Evolutionary conservation across 1,139 yeast genomes (phyloP), one percentile per base, ranked within the genome.

Genomic region (Hansenula sp.): DNA sequence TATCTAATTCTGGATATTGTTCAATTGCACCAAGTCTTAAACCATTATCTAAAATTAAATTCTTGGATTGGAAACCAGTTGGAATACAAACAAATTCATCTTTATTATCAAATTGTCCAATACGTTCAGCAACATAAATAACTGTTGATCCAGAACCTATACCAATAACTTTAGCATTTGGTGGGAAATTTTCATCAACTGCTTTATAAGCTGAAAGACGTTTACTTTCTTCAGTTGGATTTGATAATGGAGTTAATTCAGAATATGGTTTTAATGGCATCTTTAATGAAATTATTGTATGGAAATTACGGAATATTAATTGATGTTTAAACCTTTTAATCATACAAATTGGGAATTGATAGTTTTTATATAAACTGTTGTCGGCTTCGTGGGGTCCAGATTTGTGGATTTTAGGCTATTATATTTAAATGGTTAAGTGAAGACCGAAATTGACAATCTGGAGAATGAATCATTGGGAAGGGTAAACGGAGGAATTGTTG

Each of bases 111-210:
- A 57, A 62, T 63, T 85, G 90, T 6, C 95, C 96, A 43, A 94
- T 75, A 57, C 97, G 74, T 62, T 94, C 97, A 19, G 96, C 98
- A 43, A 86, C 96, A 59, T 88, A 94, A 25, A 92, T 86, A 12
- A 94, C 98, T 1, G 99, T 94, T 17, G 95, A 83, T 1, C 99
- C 99, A 16, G 96, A 87, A 9, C 99, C 99, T 47, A 94, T 80
- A 30, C 99, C 99, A 20, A 94, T 75, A 14, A 86, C 84, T 55
- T 75, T 78, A 49, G 92, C 89, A 39, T 69, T 54, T 24, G 71
- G 61, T 24, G 89, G 86, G 60, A 89, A 73, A 61, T 90, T 86
- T 46, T 86, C 90, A 62, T 90, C 96, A 29, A 94, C 96, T 1
- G 99, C 98, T 46, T 74, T 71, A 68, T 82, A 88, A 13, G 97